Evolutionary conservation across 208 protist species (phyloP), one percentile per base, ranked within the genome.

Genomic region (Leishmania tarentolae): DNA sequence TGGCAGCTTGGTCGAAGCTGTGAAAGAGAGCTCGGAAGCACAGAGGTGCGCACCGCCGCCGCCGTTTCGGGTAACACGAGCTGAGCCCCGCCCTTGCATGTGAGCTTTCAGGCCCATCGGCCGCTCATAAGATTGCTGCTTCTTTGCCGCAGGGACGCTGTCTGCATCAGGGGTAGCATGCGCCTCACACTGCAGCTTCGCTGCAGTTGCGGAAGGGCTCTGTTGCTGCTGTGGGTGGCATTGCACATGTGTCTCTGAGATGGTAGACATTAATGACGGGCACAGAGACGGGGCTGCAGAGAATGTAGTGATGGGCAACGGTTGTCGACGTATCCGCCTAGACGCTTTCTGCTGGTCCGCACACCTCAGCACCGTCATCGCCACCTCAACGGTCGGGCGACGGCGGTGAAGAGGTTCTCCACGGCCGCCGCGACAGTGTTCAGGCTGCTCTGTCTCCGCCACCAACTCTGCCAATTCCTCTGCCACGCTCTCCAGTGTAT

Each of bases 401-500:
- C 72, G 74, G 24, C 74, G 74, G 37, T 57, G 74, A 9, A 77
- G 75, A 17, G 59, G 66, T 40, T 28, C 53, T 7, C n/a, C 21
- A 7, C 44, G 47, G 35, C 61, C 19, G 70, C 42, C 15, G 9
- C 21, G 46, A 44, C 3, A 63, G 66, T 56, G 24, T 7, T 42
- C 70, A 1, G 73, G 73, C 11, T 56, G 37, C 21, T 81, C 77
- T 8, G 77, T 53, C 28, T 65, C 82, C 31, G 75, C 72, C 73
- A 82, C 40, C 71, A 85, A 53, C 15, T 42, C 82, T 17, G 73
- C 82, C 31, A 85, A 44, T 75, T 79, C 72, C 4, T 73, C 76
- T 46, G 76, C 78, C 2, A 79, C 77, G 31, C 77, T 81, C 61
- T 74, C 72, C n/a, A 85, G 52, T n/a, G 78, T 78, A 6, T 84